These are phyloP conservation scores for Xerocomellus chrysenteron DNA, from an alignment of 768 basidiomycete genomes.

Conservation along the genomic window DNA sequence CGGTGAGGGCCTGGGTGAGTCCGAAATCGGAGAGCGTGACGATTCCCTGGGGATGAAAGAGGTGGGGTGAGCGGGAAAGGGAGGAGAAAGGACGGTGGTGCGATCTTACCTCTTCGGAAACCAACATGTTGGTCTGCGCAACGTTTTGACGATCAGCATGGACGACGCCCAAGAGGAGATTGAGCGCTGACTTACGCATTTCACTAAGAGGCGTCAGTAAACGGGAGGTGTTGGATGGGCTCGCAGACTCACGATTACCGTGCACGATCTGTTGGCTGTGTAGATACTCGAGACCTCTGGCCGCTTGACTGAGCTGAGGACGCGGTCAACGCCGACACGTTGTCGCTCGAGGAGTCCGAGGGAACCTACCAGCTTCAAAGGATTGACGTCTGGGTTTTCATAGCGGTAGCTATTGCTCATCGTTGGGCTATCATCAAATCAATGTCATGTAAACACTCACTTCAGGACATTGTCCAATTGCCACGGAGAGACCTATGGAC, in stretches of 20 bases:
- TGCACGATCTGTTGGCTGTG: conserved; percentile 54
- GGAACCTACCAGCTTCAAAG: conserved; percentile 40
- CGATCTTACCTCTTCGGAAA: conserved; percentile 44
- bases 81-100: background rate
- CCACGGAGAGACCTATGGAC: conserved; percentile 57
- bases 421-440: background rate
- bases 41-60: conserved; percentile 39
- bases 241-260: conserved; percentile 52
- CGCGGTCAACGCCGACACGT: background rate
- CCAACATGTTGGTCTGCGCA: conserved; percentile 55
- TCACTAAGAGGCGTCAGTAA: conserved; percentile 38
- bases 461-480: conserved; percentile 56
- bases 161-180: background rate
- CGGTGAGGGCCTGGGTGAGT: conserved; percentile 59
- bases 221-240: background rate
- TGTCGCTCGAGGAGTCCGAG: background rate
- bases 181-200: conserved; percentile 48
- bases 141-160: conserved; percentile 1
- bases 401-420: conserved; percentile 40
- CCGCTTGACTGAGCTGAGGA: conserved; percentile 50
- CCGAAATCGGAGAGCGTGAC: conserved; percentile 65
- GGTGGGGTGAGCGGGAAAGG: background rate
- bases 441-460: conserved; percentile 30
- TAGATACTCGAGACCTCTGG: conserved; percentile 56
- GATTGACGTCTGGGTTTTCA: conserved; percentile 37